A percentile compares a stretch with the other conserved stretches of the same genome.
Conservation (phyloP, 176 grass and related monocot genomes). For the Cenchrus americanus region DNA sequence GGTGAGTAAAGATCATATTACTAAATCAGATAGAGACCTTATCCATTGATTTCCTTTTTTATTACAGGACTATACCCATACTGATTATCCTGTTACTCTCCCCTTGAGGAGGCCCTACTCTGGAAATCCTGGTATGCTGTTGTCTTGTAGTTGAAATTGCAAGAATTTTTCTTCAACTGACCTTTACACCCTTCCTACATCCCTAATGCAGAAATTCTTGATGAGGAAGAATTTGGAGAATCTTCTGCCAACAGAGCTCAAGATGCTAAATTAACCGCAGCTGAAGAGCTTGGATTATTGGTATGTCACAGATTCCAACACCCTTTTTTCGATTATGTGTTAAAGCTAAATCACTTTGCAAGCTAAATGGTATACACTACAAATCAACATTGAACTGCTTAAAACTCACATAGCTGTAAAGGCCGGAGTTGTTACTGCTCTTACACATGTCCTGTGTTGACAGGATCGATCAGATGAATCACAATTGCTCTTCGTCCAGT, state of each 20-base stretch:
- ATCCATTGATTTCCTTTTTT: slow-evolving; percentile 23
- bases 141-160: background rate
- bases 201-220: slow-evolving; percentile 65
- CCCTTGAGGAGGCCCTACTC: slow-evolving; percentile 67
- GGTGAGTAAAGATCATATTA: slow-evolving; percentile 49
- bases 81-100: slow-evolving; percentile 68
- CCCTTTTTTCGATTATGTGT: background rate
- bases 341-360: slow-evolving; percentile 6
- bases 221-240: slow-evolving; percentile 75
- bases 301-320: slow-evolving; percentile 40
- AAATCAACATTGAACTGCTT: background rate
- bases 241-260: slow-evolving; percentile 39
- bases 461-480: slow-evolving; percentile 45
- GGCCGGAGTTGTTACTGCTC: background rate
- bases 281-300: slow-evolving; percentile 64
- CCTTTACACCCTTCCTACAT: slow-evolving; percentile 7
- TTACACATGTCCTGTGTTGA: slow-evolving; percentile 41
- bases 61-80: slow-evolving; percentile 63
- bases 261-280: slow-evolving; percentile 46
- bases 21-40: background rate
- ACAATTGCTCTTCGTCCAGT: slow-evolving; percentile 68
- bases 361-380: background rate
- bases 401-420: background rate
- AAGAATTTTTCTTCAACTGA: background rate
- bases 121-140: slow-evolving; percentile 67